These are phyloP conservation scores for Rhododendron ferrugineum DNA, from an alignment of 148 eudicot species.

Conservation along the genomic window DNA sequence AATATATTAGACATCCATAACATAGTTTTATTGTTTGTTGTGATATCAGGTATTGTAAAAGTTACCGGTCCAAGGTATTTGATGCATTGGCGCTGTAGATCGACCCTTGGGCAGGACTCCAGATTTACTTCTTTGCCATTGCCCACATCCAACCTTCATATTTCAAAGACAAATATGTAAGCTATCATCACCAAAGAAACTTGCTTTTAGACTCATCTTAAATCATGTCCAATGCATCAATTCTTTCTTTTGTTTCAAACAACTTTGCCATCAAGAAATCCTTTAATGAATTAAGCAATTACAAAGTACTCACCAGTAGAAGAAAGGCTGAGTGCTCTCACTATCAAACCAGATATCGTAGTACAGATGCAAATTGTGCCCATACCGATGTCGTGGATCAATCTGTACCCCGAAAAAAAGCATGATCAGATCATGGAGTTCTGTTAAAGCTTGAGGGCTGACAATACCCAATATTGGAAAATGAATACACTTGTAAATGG, in stretches of 20 bases:
- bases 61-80: conserved; percentile 81
- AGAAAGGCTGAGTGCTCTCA: conserved; percentile 91
- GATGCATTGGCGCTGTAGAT: conserved; percentile 79
- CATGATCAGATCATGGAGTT: neutral
- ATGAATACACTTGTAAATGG: neutral
- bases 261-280: neutral
- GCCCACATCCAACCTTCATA: conserved; percentile 80
- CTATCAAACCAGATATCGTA: conserved; percentile 80
- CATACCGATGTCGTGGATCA: conserved; percentile 96
- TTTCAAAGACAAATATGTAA: conserved; percentile 7
- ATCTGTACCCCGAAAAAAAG: conserved; percentile 37
- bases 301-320: conserved; percentile 61
- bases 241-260: neutral
- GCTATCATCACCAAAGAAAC: neutral
- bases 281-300: neutral
- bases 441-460: neutral
- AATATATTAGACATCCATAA: neutral
- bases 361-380: conserved; percentile 86
- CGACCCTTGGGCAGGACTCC: conserved; percentile 52
- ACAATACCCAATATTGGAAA: neutral
- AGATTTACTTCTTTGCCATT: conserved; percentile 78
- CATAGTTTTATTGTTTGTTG: neutral
- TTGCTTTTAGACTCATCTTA: neutral
- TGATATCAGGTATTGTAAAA: neutral
- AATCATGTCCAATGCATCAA: neutral